A percentile compares a stretch with the other conserved stretches of the same genome.
Conservation (phyloP, 2,329 filamentous ascomycete genomes). For the Trichoderma endophyticum region DNA sequence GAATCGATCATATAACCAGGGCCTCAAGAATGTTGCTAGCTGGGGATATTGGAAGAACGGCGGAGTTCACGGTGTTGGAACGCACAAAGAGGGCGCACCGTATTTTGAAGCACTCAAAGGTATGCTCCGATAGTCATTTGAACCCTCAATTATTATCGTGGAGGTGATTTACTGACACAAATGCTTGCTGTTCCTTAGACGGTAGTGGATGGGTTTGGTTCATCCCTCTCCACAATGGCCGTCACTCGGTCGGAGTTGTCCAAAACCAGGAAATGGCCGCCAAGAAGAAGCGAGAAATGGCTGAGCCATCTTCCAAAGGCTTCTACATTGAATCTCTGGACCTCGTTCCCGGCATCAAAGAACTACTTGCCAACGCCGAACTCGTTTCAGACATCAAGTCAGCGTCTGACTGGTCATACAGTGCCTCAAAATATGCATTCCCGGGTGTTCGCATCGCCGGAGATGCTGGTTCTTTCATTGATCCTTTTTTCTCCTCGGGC, state of each 20-base stretch:
- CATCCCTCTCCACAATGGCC: conserved; percentile 49
- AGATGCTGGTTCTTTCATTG: conserved; percentile 49
- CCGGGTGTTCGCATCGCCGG: conserved; percentile 41
- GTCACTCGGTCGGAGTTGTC: conserved; percentile 42
- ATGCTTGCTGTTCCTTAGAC: conserved; percentile 28
- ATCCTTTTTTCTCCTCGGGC: conserved; percentile 48
- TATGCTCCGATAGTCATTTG: conserved; percentile 10
- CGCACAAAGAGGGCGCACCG: conserved; percentile 34
- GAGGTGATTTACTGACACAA: not conserved
- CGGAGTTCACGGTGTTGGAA: conserved; percentile 34
- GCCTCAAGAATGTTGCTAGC: conserved; percentile 47
- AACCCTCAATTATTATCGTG: not conserved
- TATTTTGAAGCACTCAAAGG: conserved; percentile 44
- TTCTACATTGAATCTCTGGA: conserved; percentile 37
- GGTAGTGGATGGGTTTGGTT: conserved; percentile 49
- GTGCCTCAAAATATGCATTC: conserved; percentile 40
- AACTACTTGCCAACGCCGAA: conserved; percentile 32
- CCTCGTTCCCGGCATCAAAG: conserved; percentile 29
- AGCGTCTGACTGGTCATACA: conserved; percentile 49
- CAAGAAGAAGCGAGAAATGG: conserved; percentile 30
- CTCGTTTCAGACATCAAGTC: conserved; percentile 37
- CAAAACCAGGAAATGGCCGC: conserved; percentile 37
- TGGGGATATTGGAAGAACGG: conserved; percentile 48
- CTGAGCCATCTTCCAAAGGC: conserved; percentile 23
- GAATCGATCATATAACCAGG: conserved; percentile 45